These are phyloP conservation scores for Hyphopichia burtonii DNA, from an alignment of 1,139 yeast species.

Conservation along the genomic window DNA sequence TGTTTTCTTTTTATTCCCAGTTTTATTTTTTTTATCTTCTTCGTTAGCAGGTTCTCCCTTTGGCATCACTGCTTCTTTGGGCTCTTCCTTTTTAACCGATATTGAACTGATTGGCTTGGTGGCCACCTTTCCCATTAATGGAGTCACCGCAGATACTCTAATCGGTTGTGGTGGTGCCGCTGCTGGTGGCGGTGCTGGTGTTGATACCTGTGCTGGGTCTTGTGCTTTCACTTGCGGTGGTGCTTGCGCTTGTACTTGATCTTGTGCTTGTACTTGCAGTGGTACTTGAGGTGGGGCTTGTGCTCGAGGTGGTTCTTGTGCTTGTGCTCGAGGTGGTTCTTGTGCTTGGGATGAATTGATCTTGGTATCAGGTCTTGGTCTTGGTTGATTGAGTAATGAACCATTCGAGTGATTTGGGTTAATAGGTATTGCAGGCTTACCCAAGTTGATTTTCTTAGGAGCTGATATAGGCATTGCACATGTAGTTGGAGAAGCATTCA, in stretches of 20 bases:
- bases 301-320: too few relatives aligned
- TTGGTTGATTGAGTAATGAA: neutral
- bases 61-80: neutral
- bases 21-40: slow-evolving; percentile 10
- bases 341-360: too few relatives aligned
- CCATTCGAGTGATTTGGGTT: slow-evolving; percentile 5
- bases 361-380: slow-evolving; percentile 2
- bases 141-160: neutral
- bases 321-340: too few relatives aligned
- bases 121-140: neutral
- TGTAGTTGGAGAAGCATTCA: too few relatives aligned
- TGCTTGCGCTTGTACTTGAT: too few relatives aligned
- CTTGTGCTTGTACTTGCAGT: too few relatives aligned
- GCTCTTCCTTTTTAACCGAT: neutral
- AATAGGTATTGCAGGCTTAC: neutral
- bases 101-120: neutral
- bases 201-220: neutral
- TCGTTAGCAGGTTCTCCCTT: neutral
- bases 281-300: too few relatives aligned
- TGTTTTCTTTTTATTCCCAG: neutral
- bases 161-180: neutral
- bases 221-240: too few relatives aligned
- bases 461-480: too few relatives aligned
- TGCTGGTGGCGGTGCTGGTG: slow-evolving; percentile 5
- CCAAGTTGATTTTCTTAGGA: neutral